A percentile compares a stretch with the other conserved stretches of the same genome.
Evolutionary conservation across 75 land plant species (phyloP).

Genomic region (Cryptomeria japonica): DNA sequence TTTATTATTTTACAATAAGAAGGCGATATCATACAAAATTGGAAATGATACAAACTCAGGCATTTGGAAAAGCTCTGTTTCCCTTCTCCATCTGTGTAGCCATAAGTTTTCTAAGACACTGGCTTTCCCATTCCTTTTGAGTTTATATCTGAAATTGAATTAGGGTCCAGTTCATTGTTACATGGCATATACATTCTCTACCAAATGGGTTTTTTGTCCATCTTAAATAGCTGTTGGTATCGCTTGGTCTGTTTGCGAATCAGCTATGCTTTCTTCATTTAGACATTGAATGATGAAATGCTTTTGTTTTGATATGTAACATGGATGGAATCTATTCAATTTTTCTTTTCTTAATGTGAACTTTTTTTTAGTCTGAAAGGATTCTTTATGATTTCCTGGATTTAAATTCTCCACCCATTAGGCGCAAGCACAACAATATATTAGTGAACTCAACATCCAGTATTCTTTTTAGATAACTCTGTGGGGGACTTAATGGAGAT

Average conservation of each 20-base stretch:
- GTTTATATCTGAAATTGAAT: neutral
- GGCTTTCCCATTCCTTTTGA: neutral
- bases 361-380: neutral
- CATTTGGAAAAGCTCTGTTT: neutral
- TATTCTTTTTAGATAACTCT: neutral
- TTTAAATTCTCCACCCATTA: neutral
- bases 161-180: neutral
- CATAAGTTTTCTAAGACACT: neutral
- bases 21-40: neutral
- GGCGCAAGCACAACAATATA: neutral
- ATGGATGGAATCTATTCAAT: neutral
- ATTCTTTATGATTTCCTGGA: neutral
- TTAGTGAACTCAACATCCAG: neutral
- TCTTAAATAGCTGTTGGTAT: neutral
- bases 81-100: neutral
- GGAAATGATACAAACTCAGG: neutral
- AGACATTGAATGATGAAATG: neutral
- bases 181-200: neutral
- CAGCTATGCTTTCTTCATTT: neutral
- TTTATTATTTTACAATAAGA: constrained; percentile 55
- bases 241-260: neutral
- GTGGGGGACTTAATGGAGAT: no score
- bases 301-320: neutral
- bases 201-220: neutral
- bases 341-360: neutral